A percentile compares a stretch with the other conserved stretches of the same genome.
These are phyloP conservation scores for Boletus patriciae DNA, from an alignment of 768 basidiomycete species.

Conservation along the genomic window DNA sequence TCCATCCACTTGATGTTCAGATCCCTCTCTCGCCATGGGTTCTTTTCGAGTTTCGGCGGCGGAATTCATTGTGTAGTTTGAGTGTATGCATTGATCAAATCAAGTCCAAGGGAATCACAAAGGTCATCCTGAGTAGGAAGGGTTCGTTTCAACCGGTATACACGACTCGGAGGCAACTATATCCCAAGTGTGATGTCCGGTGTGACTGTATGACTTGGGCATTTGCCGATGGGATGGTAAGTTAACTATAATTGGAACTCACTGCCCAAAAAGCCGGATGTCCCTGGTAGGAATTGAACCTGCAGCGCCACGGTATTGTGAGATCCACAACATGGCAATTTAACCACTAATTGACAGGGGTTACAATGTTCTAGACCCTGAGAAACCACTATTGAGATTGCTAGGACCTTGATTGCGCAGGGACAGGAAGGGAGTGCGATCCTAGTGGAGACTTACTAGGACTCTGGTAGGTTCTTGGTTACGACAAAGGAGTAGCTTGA, in stretches of 20 bases:
- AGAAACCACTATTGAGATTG: not conserved
- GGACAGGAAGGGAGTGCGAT: no score
- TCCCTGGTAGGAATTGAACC: slow-evolving; percentile 40
- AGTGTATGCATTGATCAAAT: not conserved
- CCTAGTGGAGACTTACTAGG: no score
- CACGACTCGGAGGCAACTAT: not conserved
- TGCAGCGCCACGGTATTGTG: slow-evolving; percentile 39
- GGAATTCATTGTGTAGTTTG: not conserved
- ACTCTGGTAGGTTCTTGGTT: no score
- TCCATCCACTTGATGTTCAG: not conserved
- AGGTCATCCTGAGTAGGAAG: not conserved
- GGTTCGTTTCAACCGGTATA: not conserved
- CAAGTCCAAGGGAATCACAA: not conserved
- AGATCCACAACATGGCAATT: slow-evolving; percentile 42
- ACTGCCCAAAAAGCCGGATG: no score
- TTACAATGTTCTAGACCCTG: slow-evolving; percentile 12
- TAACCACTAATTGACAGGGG: slow-evolving; percentile 46
- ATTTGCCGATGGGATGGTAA: no score
- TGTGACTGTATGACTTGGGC: no score
- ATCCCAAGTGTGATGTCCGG: not conserved
- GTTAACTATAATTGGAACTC: no score
- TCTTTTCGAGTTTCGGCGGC: not conserved
- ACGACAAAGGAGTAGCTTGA: no score
- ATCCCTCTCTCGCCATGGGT: not conserved
- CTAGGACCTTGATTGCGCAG: no score